These are phyloP conservation scores for Rhinocladiella mackenziei DNA, from an alignment of 2,329 filamentous ascomycete genomes.

Conservation along the genomic window DNA sequence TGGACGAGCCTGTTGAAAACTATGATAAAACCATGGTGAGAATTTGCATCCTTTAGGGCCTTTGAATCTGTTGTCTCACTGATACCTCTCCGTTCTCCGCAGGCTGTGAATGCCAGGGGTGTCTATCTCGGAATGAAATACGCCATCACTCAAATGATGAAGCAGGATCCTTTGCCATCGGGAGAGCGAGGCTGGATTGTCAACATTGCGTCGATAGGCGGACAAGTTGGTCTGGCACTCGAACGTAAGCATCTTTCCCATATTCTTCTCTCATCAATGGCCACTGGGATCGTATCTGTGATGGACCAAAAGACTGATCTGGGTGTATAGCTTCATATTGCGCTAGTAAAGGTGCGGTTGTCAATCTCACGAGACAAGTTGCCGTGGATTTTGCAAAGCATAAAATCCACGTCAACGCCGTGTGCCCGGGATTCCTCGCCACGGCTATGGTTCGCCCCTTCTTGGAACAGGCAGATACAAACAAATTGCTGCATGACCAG, in stretches of 20 bases:
- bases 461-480: neutral
- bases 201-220: conserved; percentile 16
- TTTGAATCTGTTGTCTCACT: too few species aligned
- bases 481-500: conserved; percentile 20
- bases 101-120: conserved; percentile 87
- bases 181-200: conserved; percentile 45
- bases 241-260: neutral
- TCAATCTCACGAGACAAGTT: conserved; percentile 43
- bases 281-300: too few species aligned
- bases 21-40: conserved; percentile 76
- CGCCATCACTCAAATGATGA: conserved; percentile 52
- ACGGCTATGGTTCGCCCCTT: conserved; percentile 23
- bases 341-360: conserved; percentile 46
- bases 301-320: neutral
- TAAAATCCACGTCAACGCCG: conserved; percentile 40
- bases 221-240: conserved; percentile 1
- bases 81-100: neutral
- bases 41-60: too few species aligned
- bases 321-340: conserved; percentile 36
- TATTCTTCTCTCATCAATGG: neutral
- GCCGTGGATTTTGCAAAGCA: conserved; percentile 42
- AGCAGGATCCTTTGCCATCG: conserved; percentile 17
- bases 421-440: conserved; percentile 41
- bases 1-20: conserved; percentile 50
- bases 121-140: conserved; percentile 94